Evolutionary conservation across 495 filamentous ascomycete genomes (phyloP), one percentile per base, ranked within the genome.

Genomic region (Stereocaulon alpinum): DNA sequence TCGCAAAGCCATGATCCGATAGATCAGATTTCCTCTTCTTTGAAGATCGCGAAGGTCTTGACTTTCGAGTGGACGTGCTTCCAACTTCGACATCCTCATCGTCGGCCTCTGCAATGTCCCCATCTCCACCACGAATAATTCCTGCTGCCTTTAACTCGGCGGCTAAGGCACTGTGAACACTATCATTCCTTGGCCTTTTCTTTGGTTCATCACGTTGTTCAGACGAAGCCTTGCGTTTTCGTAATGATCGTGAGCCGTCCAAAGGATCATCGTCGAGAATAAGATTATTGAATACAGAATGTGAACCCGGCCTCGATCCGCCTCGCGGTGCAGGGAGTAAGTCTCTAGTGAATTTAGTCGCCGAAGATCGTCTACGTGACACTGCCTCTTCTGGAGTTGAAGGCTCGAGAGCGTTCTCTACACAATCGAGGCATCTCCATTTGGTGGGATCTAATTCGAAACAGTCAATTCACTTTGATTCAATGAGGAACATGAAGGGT

Each of bases 341-440:
- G 71, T 94, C 89, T 56, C 86, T 78, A 27, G 87, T 76, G 53
- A 88, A 73, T 60, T 81, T 80, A 2, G 77, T 74, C 12, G 75
- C 75, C 22, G 77, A 76, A 37, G 58, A 71, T 66, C 62, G 76
- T 44, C 70, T 69, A 62, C 65, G 73, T 61, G 62, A 68, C 63
- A 71, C 72, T 51, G 76, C 69, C 41, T 72, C 76, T 27, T 74
- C 71, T 22, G 63, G 63, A 14, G 65, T 51, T 20, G 76, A 73
- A 12, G 82, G 77, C 40, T 82, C 79, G 14, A 83, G 72, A 55
- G 81, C 85, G 61, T 91, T 83, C 41, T 75, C 76, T 29, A 85
- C 77, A 66, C 92, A 97, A 34, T 80, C 80, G 12, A 82, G 83
- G 71, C 92, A 97, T 68, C 83, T 82, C 92, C 92, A 97, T 20